Evolutionary conservation across 1,139 yeast species (phyloP), one percentile per base, ranked within the genome.

Genomic region (Komagataea norvegica): DNA sequence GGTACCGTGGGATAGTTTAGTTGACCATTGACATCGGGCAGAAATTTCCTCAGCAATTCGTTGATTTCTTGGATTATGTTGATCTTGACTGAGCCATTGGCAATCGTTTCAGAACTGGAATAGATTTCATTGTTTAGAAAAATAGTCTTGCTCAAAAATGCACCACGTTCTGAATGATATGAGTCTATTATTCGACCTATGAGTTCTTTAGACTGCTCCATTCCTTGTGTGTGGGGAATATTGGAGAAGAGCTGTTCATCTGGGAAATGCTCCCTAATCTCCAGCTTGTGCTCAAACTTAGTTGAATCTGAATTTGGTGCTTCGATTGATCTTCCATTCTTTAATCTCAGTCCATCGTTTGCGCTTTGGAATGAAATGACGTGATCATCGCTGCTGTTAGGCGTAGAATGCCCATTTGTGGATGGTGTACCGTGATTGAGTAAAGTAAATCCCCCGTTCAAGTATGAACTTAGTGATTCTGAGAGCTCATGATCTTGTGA

Each of bases 41-140:
- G 13, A 8, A 45, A 41, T 15, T 29, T 38, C 19, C 32, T 25
- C 15, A 46, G 8, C 1, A 40, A 35, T 9, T 32, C 38, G n/a
- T 36, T 43, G 5, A 43, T 34, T 22, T 44, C 49, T 19, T 41
- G 45, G 4, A 46, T 43, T 10, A 46, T 41, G 18, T 36, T 46
- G 17, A 41, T 40, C 15, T 46, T 46, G 7, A 44, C 48, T 3
- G 41, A 34, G 1, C 48, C 48, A 28, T 44, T 41, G 4, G 16
- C 21, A 1, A 45, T 32, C 2, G 40, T 37, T 14, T 36, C 41
- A n/a, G 29, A 25, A n/a, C 23, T 38, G 8, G 31, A 25, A 22
- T 38, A 44, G 2, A 46, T 34, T 4, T 31, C 20, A n/a, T 31
- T 34, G 15, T 34, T 39, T 3, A 46, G 16, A 16, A 37, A 41